Percentiles rank a stretch among this genome's conserved stretches.
Evolutionary conservation across 1,284 basidiomycete species (phyloP).

Genomic region (Fomitopsis palustris): DNA sequence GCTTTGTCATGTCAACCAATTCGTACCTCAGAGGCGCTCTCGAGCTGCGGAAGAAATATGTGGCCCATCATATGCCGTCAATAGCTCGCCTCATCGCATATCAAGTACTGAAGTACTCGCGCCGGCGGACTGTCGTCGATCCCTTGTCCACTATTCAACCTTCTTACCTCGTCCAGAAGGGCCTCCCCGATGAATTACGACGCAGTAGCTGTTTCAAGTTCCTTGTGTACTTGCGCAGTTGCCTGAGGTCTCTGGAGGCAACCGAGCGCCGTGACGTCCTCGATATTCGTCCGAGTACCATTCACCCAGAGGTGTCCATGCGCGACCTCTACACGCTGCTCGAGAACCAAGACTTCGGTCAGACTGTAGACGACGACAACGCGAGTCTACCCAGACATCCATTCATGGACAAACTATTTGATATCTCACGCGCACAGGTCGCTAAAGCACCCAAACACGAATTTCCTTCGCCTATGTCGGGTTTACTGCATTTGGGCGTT

Average conservation of each 20-base stretch:
- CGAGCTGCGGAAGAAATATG: neutral
- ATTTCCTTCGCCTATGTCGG: slow-evolving; percentile 1
- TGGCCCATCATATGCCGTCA: neutral
- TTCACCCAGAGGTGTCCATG: slow-evolving; percentile 12
- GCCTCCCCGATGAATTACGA: slow-evolving; percentile 61
- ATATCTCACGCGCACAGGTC: neutral
- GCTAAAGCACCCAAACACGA: neutral
- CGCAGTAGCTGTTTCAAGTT: slow-evolving; percentile 65
- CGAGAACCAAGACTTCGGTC: slow-evolving; percentile 20
- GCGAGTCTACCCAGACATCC: slow-evolving; percentile 15
- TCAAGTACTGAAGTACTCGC: slow-evolving; percentile 47
- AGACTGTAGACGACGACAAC: slow-evolving; percentile 23
- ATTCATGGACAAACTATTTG: slow-evolving; percentile 24
- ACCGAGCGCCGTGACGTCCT: slow-evolving; percentile 22
- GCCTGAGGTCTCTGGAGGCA: slow-evolving; percentile 35
- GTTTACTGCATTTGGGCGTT: neutral
- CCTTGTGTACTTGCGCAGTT: slow-evolving; percentile 66
- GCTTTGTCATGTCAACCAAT: neutral
- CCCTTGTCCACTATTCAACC: slow-evolving; percentile 77
- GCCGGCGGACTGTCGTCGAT: slow-evolving; percentile 54
- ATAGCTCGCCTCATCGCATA: slow-evolving; percentile 33
- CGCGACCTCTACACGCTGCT: slow-evolving; percentile 23
- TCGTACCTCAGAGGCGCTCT: neutral
- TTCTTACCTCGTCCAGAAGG: slow-evolving; percentile 74
- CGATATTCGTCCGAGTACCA: slow-evolving; percentile 3